Evolutionary conservation across 768 basidiomycete species (phyloP).

Genomic region (Amanita thiersii): DNA sequence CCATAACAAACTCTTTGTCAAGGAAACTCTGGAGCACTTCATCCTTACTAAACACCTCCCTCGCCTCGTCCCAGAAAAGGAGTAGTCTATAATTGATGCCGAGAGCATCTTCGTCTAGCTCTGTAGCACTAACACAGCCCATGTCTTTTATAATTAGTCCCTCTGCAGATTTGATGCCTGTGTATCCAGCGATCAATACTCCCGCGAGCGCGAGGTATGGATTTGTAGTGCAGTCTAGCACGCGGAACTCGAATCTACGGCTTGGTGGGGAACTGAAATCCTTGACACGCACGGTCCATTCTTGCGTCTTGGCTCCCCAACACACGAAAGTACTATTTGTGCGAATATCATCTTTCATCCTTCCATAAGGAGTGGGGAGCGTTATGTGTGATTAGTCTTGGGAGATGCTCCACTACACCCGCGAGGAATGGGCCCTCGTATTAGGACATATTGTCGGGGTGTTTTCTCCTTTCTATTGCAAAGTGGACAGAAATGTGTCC

Average conservation of each 20-base stretch:
- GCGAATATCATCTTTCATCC: conserved; percentile 60
- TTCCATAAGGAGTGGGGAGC: conserved; percentile 48
- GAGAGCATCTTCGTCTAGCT: conserved; percentile 35
- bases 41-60: conserved; percentile 28
- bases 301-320: conserved; percentile 67
- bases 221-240: conserved; percentile 56
- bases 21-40: conserved; percentile 28
- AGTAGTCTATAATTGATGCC: conserved; percentile 48
- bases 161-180: too few relatives aligned
- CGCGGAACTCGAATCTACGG: conserved; percentile 55
- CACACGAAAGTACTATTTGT: conserved; percentile 61
- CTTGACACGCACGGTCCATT: conserved; percentile 51
- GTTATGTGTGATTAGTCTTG: conserved; percentile 48
- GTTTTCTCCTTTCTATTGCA: conserved; percentile 14
- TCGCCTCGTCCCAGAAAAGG: conserved; percentile 38
- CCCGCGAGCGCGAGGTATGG: conserved; percentile 52
- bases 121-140: conserved; percentile 23
- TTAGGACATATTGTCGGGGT: conserved; percentile 26
- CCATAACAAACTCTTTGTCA: conserved; percentile 35
- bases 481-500: conserved; percentile 58
- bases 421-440: conserved; percentile 55
- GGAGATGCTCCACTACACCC: conserved; percentile 49
- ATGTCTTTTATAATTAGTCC: too few relatives aligned
- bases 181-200: conserved; percentile 43
- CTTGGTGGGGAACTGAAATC: conserved; percentile 36